Evolutionary conservation across 768 basidiomycete genomes (phyloP).

Genomic region (Podaxis sp.): DNA sequence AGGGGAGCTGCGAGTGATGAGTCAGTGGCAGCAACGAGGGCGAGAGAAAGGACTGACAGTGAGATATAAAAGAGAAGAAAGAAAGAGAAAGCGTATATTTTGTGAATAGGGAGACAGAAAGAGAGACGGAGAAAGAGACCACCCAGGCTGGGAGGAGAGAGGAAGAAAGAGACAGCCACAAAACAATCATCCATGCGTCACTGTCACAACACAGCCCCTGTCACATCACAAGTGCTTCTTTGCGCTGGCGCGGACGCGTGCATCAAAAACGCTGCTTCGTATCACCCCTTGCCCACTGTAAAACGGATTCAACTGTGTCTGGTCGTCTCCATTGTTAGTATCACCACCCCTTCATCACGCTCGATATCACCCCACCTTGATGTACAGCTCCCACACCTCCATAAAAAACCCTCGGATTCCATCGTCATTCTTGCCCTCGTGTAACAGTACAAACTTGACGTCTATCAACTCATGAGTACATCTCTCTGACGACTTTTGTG

Average conservation of each 20-base stretch:
- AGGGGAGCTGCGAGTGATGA: conserved; percentile 18
- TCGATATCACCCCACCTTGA: conserved; percentile 63
- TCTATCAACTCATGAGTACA: conserved; percentile 49
- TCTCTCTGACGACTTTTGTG: neutral
- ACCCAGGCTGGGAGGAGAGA: conserved; percentile 34
- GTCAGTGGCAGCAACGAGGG: conserved; percentile 20
- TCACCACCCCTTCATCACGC: neutral
- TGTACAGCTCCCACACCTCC: conserved; percentile 96
- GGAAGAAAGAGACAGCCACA: conserved; percentile 29
- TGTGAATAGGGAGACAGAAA: conserved; percentile 26
- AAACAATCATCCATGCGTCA: conserved; percentile 9
- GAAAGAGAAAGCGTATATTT: conserved; percentile 23
- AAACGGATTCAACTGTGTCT: conserved; percentile 96
- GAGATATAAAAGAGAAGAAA: conserved; percentile 22
- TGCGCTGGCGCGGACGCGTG: conserved; percentile 80
- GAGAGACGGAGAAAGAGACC: conserved; percentile 28
- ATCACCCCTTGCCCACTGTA: conserved; percentile 87
- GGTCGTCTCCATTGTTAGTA: conserved; percentile 16
- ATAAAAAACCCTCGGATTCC: conserved; percentile 91
- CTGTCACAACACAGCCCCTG: conserved; percentile 23
- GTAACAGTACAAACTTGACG: conserved; percentile 92
- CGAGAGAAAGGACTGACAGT: conserved; percentile 21
- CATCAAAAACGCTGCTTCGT: conserved; percentile 79
- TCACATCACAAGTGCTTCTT: conserved; percentile 69
- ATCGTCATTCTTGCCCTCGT: conserved; percentile 96